Conservation (phyloP, 2,329 filamentous ascomycete species). For the Trichoderma arundinaceum region DNA sequence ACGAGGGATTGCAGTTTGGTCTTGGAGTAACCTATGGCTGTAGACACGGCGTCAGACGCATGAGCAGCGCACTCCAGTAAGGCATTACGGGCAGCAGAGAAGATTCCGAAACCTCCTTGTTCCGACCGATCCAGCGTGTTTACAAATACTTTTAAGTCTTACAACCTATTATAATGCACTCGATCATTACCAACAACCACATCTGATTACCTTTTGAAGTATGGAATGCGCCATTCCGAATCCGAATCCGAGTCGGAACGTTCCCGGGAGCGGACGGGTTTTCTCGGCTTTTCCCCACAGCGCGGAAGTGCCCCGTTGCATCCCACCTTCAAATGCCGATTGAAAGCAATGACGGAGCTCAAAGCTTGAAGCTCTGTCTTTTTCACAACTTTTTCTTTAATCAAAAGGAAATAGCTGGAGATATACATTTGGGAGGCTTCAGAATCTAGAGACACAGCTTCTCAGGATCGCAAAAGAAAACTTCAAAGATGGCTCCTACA, state of each 20-base stretch:
- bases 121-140: not conserved
- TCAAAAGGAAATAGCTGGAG: not conserved
- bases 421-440: not conserved
- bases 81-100: not conserved
- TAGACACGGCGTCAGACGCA: no score
- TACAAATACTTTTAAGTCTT: constrained; percentile 4
- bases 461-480: not conserved
- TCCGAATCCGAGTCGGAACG: constrained; percentile 29
- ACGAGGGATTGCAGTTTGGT: no score
- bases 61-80: no score
- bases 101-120: not conserved
- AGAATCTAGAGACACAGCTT: not conserved
- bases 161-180: not conserved
- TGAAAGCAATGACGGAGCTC: constrained; percentile 4
- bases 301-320: constrained; percentile 26
- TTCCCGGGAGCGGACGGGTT: constrained; percentile 14
- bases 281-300: constrained; percentile 29
- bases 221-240: constrained; percentile 6
- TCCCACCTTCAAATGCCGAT: constrained; percentile 24
- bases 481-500: constrained; percentile 1
- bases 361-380: not conserved
- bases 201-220: not conserved
- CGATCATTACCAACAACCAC: not conserved
- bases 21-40: no score
- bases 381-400: not conserved